phyloP scores from a whole-genome alignment of 2,329 filamentous ascomycete species.

The Penicillium sclerotiorum region DNA sequence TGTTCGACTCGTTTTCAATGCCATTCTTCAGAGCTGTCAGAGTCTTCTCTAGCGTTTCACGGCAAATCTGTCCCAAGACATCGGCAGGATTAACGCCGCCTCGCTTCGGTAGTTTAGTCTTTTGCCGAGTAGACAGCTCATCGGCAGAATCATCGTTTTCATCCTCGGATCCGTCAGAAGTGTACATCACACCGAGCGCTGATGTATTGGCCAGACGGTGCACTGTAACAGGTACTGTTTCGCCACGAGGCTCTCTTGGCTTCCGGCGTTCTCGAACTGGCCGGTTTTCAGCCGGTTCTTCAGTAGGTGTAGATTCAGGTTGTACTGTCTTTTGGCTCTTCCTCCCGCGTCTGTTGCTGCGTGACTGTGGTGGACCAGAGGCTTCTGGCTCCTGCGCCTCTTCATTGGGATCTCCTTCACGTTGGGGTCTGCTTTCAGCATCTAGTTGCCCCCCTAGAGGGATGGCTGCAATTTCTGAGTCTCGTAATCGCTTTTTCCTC shows the following conservation, averaged over 20 bases:
- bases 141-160: conserved; percentile 34
- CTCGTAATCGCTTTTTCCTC: background rate
- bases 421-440: conserved; percentile 1
- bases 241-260: conserved; percentile 34
- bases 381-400: conserved; percentile 5
- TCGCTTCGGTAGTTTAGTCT: conserved; percentile 42
- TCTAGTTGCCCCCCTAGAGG: background rate
- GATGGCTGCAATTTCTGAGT: background rate
- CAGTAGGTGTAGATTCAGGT: conserved; percentile 6
- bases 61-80: conserved; percentile 54
- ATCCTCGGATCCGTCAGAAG: conserved; percentile 22
- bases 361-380: conserved; percentile 5
- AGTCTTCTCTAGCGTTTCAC: conserved; percentile 53
- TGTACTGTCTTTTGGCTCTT: conserved; percentile 8
- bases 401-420: conserved; percentile 1
- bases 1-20: conserved; percentile 43
- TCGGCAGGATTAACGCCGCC: conserved; percentile 55
- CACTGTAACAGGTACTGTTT: conserved; percentile 45
- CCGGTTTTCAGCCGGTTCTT: conserved; percentile 15
- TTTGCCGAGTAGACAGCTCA: conserved; percentile 36
- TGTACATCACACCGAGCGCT: conserved; percentile 29
- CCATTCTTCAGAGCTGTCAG: conserved; percentile 45
- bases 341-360: conserved; percentile 7
- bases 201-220: conserved; percentile 42
- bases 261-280: conserved; percentile 20